Conservation (phyloP, 2,329 filamentous ascomycete genomes). For the Xylariaceae sp. region DNA sequence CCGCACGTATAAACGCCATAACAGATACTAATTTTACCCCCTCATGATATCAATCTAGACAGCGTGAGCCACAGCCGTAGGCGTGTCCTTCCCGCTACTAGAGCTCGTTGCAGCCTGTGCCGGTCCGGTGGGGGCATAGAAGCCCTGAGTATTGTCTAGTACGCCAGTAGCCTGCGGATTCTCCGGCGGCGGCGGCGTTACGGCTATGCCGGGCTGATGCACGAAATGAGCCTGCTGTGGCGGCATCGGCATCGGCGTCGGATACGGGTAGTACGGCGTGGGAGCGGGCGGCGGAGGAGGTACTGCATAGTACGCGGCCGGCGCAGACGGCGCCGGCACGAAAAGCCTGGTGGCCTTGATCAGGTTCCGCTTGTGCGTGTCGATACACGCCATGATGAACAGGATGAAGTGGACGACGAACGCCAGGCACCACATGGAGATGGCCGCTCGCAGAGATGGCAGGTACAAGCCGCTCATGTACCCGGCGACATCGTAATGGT, state of each 20-base stretch:
- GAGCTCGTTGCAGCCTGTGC: slow-evolving; percentile 2
- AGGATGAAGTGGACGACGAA: slow-evolving; percentile 83
- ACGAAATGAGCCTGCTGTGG: slow-evolving; percentile 16
- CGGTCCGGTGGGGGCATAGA: slow-evolving; percentile 28
- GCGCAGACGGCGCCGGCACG: slow-evolving; percentile 12
- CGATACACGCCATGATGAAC: slow-evolving; percentile 53
- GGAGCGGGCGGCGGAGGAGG: slow-evolving; percentile 16
- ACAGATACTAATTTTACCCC: slow-evolving; percentile 6
- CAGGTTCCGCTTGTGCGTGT: slow-evolving; percentile 35
- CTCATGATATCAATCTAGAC: slow-evolving; percentile 10
- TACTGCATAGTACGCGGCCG: slow-evolving; percentile 23
- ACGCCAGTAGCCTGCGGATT: slow-evolving; percentile 28
- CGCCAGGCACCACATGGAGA: slow-evolving; percentile 75
- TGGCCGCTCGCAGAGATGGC: slow-evolving; percentile 51
- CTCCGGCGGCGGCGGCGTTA: background rate
- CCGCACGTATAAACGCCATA: slow-evolving; percentile 9
- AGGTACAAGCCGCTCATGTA: slow-evolving; percentile 22
- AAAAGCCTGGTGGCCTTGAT: slow-evolving; percentile 25
- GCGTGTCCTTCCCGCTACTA: slow-evolving; percentile 10
- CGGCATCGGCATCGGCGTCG: slow-evolving; percentile 21
- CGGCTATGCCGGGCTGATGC: background rate
- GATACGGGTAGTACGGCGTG: slow-evolving; percentile 25
- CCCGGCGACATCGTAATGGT: slow-evolving; percentile 3
- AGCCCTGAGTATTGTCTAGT: slow-evolving; percentile 41
- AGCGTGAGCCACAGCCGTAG: slow-evolving; percentile 8